Base-by-base conservation (phyloP, 495 filamentous ascomycete genomes). In the Durotheca rogersii region DNA sequence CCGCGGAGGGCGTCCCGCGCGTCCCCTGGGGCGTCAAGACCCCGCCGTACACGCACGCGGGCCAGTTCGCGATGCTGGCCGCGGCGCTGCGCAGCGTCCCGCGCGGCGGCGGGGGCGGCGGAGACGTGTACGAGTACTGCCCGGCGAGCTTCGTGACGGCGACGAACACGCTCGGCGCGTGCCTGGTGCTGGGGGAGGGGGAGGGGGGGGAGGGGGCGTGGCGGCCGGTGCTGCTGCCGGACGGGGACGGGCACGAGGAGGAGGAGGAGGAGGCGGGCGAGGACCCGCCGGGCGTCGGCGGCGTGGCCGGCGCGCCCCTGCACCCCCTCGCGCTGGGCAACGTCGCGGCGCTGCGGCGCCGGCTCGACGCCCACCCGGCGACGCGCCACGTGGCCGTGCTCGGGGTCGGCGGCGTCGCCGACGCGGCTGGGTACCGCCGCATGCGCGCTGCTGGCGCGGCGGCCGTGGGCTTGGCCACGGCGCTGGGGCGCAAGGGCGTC, bases 281-380 rank as follows among this genome's bases (percentile, higher is more conserved):
- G 74, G 1, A 30, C 25, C 1, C 34, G 3, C 60, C 57, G 0
- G 83, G 84, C 0, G 72, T 87, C 4, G 85, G 86, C 0, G 86
- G 85, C 0, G 65, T 89, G 55, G 86, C 81, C 0, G 86, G 86
- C 0, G 71, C 81, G 23, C 75, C 82, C 36, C 61, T 89, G 41
- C 86, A 89, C 67, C 83, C 86, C 3, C 70, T 89, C 1, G 84
- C 86, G n/a, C 60, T 89, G 19, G 86, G 86, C 9, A 89, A 89
- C 57, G 85, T 89, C 16, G 65, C 62, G 31, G 82, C 79, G 6
- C 67, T 89, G 14, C 63, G 81, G 14, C 54, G 56, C 36, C 54
- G 84, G 73, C 55, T 88, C 20, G 77, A 83, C 55, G 67, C 66
- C 41, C 21, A 31, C 2, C 18, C 20, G 21, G 52, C 54, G 1